Percentiles rank a stretch among this genome's conserved stretches.
Evolutionary conservation across 2,329 filamentous ascomycete species (phyloP).

Genomic region (Diaporthe batatas): DNA sequence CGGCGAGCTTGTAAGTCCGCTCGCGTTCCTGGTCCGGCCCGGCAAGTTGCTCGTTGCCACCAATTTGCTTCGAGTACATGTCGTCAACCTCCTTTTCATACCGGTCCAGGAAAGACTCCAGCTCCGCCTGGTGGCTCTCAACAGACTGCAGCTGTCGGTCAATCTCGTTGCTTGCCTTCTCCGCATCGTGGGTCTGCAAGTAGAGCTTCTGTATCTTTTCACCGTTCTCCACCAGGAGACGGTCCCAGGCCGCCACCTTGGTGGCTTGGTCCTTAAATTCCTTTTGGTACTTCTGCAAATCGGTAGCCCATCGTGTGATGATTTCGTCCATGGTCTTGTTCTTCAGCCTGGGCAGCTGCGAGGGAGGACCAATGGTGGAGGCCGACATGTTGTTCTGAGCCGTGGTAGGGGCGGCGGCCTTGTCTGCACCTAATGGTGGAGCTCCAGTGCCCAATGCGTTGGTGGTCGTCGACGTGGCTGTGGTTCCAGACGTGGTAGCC

Average conservation of each 20-base stretch:
- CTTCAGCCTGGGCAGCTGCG: conserved; percentile 90
- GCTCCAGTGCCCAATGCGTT: conserved; percentile 11
- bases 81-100: conserved; percentile 94
- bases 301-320: conserved; percentile 95
- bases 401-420: conserved; percentile 44
- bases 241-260: conserved; percentile 91
- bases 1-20: conserved; percentile 94
- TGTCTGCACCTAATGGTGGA: conserved; percentile 39
- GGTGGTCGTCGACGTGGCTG: conserved; percentile 44
- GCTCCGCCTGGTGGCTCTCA: conserved; percentile 92
- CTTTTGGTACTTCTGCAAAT: conserved; percentile 95
- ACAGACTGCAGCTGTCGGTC: conserved; percentile 91
- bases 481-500: conserved; percentile 26
- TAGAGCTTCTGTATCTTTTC: conserved; percentile 96
- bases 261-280: conserved; percentile 93
- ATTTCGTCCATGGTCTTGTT: conserved; percentile 99
- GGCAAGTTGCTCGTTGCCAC: conserved; percentile 80
- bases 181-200: conserved; percentile 90
- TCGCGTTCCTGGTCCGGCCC: conserved; percentile 97
- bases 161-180: conserved; percentile 92
- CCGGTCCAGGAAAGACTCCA: conserved; percentile 87
- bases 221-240: conserved; percentile 91
- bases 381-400: conserved; percentile 66
- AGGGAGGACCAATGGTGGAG: conserved; percentile 84
- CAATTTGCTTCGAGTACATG: conserved; percentile 84